Conservation (phyloP, 108 stramenopile genomes). For the Nitzschia sp. region DNA sequence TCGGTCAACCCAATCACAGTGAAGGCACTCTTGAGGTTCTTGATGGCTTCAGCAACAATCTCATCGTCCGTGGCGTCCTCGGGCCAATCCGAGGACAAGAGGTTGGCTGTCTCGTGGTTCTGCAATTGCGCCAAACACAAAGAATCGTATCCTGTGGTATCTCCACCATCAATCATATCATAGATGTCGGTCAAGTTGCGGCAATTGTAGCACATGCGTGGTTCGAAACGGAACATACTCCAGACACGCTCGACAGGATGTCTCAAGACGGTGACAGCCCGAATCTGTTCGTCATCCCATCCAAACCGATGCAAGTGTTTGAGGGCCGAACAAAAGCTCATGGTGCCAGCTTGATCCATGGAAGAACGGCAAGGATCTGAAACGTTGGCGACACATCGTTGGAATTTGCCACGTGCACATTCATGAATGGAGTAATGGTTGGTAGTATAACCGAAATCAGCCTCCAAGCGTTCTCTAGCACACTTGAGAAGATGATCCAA, state of each 20-base stretch:
- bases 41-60: slow-evolving; percentile 62
- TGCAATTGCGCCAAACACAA: slow-evolving; percentile 60
- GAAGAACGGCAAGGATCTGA: slow-evolving; percentile 16
- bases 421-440: slow-evolving; percentile 36
- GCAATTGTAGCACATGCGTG: slow-evolving; percentile 67
- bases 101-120: slow-evolving; percentile 67
- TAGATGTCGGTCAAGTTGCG: slow-evolving; percentile 59
- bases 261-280: slow-evolving; percentile 67
- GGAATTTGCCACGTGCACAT: slow-evolving; percentile 36
- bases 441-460: slow-evolving; percentile 4
- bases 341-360: slow-evolving; percentile 41
- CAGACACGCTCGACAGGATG: slow-evolving; percentile 81
- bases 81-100: slow-evolving; percentile 34
- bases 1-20: slow-evolving; percentile 76
- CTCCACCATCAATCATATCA: slow-evolving; percentile 45
- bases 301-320: slow-evolving; percentile 56
- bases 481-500: slow-evolving; percentile 57
- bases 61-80: slow-evolving; percentile 19
- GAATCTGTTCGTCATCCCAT: slow-evolving; percentile 38
- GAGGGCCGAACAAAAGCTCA: slow-evolving; percentile 73
- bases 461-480: slow-evolving; percentile 42
- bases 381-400: slow-evolving; percentile 21
- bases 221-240: slow-evolving; percentile 74
- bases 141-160: slow-evolving; percentile 11
- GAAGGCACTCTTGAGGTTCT: slow-evolving; percentile 57